Conservation (phyloP, 495 filamentous ascomycete species). For the Penicillium cinerascens region DNA sequence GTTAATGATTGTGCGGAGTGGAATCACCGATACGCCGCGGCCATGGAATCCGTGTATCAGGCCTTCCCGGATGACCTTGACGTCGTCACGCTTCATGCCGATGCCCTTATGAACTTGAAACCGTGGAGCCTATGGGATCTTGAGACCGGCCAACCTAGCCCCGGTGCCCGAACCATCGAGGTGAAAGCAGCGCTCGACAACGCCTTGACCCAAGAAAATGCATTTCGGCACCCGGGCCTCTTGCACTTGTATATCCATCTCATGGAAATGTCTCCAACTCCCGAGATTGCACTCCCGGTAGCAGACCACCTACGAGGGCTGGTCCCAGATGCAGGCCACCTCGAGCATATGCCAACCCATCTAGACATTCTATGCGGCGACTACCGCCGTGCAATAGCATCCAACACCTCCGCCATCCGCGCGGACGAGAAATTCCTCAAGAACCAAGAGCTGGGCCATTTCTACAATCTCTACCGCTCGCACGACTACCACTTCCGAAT, state of each 20-base stretch:
- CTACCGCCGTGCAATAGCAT: constrained; percentile 56
- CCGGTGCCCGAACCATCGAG: constrained; percentile 54
- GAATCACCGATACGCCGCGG: constrained; percentile 56
- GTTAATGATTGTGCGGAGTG: constrained; percentile 45
- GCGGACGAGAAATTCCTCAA: constrained; percentile 59
- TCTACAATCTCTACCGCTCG: constrained; percentile 64
- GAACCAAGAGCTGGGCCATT: constrained; percentile 50
- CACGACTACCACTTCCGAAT: constrained; percentile 67
- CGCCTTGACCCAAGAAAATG: constrained; percentile 41
- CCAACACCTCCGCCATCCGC: constrained; percentile 60
- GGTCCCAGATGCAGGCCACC: constrained; percentile 63
- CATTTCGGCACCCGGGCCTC: constrained; percentile 56
- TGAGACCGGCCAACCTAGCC: constrained; percentile 50
- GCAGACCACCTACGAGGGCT: constrained; percentile 60
- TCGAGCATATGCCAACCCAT: constrained; percentile 72
- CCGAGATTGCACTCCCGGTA: constrained; percentile 53
- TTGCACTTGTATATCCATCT: constrained; percentile 70
- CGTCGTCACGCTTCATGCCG: constrained; percentile 58
- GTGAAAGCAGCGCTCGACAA: constrained; percentile 52
- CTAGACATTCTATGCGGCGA: constrained; percentile 66
- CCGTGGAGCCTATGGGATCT: constrained; percentile 68
- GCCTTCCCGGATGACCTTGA: constrained; percentile 56
- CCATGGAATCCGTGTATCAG: constrained; percentile 56
- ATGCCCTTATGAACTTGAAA: constrained; percentile 65
- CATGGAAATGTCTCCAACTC: constrained; percentile 67